Evolutionary conservation across 306 rosid genomes (phyloP), one percentile per base, ranked within the genome.

Genomic region (Rosa lucieae): DNA sequence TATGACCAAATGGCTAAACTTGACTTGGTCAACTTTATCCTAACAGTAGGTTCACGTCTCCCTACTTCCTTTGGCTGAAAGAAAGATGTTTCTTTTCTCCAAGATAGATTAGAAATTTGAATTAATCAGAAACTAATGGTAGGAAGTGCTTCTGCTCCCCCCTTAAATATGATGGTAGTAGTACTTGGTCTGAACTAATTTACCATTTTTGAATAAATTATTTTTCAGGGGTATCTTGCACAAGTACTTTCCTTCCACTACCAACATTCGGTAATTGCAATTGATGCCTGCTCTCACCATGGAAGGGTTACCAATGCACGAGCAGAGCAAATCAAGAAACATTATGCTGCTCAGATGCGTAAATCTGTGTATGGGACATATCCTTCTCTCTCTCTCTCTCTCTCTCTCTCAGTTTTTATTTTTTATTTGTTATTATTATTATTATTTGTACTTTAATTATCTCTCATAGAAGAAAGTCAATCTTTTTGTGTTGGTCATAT

Each of bases 211-310:
- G 32, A 63, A 67, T 77, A 65, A 21, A 52, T 43, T 70, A 68
- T 78, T 73, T 86, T 75, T 76, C 81, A 94, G 98, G 99, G 99
- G 70, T 94, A 94, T 88, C 94, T 94, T 82, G 93, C 97, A 62
- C 97, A 94, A 84, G 97, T 89, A 52, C 95, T 94, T 39, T 89
- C 93, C 48, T 91, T 94, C 83, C 95, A 92, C 73, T 92, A 87
- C 83, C 94, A 87, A 68, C 92, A 87, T 73, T 79, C 89, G 67
- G 97, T 92, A 73, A 77, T 94, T 80, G 99, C 97, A 37, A 90
- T 94, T 78, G 99, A 94, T 86, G 89, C 99, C 51, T 92, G 88
- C 77, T 88, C 97, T 77, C 99, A 91, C 86, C 99, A 94, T 82
- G 97, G 97, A 82, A 91, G 65, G 18, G 89, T 94, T 76, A 91